Percentiles rank a stretch among this genome's conserved stretches.
These are phyloP conservation scores for Staphylotrichum longicolle DNA, from an alignment of 495 filamentous ascomycete genomes.

Conservation along the genomic window DNA sequence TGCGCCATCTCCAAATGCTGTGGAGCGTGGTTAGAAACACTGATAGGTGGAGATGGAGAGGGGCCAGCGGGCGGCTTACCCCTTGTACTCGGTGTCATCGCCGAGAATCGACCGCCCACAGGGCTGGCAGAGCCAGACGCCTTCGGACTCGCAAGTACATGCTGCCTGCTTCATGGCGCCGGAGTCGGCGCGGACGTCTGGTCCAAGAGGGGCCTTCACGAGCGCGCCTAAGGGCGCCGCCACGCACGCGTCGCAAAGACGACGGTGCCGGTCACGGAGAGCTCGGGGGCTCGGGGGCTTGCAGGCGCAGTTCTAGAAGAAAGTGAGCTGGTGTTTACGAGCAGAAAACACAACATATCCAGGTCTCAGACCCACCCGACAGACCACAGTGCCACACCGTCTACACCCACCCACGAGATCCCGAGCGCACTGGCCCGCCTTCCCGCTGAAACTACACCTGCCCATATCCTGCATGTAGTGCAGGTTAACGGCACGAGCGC, in stretches of 20 bases:
- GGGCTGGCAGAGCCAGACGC: slow-evolving; percentile 75
- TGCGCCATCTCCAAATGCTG: slow-evolving; percentile 85
- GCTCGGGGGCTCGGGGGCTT: slow-evolving; percentile 64
- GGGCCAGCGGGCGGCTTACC: slow-evolving; percentile 30
- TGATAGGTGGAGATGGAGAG: neutral
- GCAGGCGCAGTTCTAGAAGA: slow-evolving; percentile 72
- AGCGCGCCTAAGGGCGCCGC: slow-evolving; percentile 58
- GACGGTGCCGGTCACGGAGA: slow-evolving; percentile 68
- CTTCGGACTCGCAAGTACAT: slow-evolving; percentile 62
- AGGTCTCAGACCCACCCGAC: slow-evolving; percentile 58
- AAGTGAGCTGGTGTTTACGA: neutral
- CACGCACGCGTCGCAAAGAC: slow-evolving; percentile 72
- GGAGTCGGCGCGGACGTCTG: slow-evolving; percentile 32
- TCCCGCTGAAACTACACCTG: slow-evolving; percentile 49
- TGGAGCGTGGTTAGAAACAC: neutral
- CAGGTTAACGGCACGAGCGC: slow-evolving; percentile 51
- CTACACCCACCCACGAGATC: slow-evolving; percentile 84
- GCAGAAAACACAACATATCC: neutral
- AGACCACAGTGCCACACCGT: slow-evolving; percentile 71
- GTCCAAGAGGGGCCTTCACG: slow-evolving; percentile 32
- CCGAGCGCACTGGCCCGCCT: slow-evolving; percentile 70
- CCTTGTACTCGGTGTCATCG: slow-evolving; percentile 68
- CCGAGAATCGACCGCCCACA: slow-evolving; percentile 69
- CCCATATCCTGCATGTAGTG: slow-evolving; percentile 48
- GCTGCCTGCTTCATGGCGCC: slow-evolving; percentile 55